These are phyloP conservation scores for Penstemon eatonii DNA, from an alignment of 257 asterid genomes.

Conservation along the genomic window DNA sequence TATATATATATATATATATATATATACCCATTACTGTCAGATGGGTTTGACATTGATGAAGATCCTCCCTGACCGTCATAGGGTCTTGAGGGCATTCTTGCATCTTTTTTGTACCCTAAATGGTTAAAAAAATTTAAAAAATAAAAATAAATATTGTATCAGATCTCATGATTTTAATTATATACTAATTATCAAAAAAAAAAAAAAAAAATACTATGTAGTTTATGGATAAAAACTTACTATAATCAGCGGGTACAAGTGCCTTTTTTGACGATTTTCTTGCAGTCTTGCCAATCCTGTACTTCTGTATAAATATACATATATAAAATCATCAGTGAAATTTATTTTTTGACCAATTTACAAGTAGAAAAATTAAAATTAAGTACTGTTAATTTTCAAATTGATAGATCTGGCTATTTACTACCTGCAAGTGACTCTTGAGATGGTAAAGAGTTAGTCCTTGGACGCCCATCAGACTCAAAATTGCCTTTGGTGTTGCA, in stretches of 20 bases:
- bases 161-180: background rate
- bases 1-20: no score
- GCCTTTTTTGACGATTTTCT: background rate
- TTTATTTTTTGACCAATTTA: background rate
- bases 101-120: background rate
- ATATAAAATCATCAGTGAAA: background rate
- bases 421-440: constrained; percentile 48
- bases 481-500: constrained; percentile 40
- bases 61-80: background rate
- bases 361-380: background rate
- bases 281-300: background rate
- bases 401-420: no score
- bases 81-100: background rate
- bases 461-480: constrained; percentile 39
- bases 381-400: no score
- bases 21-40: background rate
- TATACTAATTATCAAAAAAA: no score
- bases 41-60: background rate
- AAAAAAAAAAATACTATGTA: no score
- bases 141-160: background rate
- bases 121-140: background rate
- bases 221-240: background rate
- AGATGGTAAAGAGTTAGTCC: constrained; percentile 42
- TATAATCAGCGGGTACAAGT: background rate
- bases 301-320: background rate